Evolutionary conservation across 106 monocot genomes (phyloP).

Genomic region (Platanthera guangdongensis): DNA sequence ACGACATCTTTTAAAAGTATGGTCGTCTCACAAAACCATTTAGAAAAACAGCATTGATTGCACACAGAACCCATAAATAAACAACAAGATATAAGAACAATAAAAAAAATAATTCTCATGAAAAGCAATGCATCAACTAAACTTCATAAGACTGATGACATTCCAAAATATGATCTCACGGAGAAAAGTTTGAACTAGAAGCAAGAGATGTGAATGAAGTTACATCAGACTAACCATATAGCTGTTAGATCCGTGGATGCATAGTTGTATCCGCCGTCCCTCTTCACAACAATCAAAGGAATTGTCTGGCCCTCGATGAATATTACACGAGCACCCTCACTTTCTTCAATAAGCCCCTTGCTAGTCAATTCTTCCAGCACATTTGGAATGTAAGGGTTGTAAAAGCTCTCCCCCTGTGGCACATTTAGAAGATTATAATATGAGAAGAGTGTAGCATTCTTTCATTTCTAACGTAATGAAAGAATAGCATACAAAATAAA

Average conservation of each 20-base stretch:
- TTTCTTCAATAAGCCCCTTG: constrained; percentile 72
- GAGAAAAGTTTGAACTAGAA: constrained; percentile 2
- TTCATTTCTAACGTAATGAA: background rate
- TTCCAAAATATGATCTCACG: background rate
- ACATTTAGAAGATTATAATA: background rate
- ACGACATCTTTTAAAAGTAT: too few relatives aligned
- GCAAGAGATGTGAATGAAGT: background rate
- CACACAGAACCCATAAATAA: background rate
- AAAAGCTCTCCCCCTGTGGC: constrained; percentile 61
- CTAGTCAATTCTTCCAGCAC: constrained; percentile 49
- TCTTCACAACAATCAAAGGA: constrained; percentile 90
- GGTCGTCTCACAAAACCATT: too few relatives aligned
- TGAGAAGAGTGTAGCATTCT: background rate
- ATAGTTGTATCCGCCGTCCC: constrained; percentile 89
- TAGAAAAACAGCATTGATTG: too few relatives aligned
- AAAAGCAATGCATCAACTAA: too few relatives aligned
- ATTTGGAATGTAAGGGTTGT: constrained; percentile 47
- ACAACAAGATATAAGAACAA: too few relatives aligned
- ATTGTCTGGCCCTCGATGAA: constrained; percentile 64
- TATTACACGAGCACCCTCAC: constrained; percentile 81
- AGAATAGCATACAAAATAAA: background rate
- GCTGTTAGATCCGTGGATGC: constrained; percentile 92
- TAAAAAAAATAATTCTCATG: too few relatives aligned
- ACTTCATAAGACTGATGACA: too few relatives aligned
- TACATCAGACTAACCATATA: constrained; percentile 50